Evolutionary conservation across 2,329 filamentous ascomycete species (phyloP).

Genomic region (Diplodia corticola): DNA sequence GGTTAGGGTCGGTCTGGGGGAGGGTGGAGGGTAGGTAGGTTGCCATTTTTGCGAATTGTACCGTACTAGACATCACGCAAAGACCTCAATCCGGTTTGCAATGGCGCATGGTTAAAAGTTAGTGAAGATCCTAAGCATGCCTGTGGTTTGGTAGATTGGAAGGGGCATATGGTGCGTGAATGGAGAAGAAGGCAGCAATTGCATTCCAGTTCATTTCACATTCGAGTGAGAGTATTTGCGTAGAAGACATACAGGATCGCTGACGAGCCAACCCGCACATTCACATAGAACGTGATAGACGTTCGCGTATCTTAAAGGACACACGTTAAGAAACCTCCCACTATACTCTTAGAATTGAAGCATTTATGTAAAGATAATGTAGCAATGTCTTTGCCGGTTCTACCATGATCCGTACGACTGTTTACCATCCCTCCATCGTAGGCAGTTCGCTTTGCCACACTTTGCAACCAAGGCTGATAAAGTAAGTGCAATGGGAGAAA

Average conservation of each 20-base stretch:
- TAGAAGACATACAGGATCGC: background rate
- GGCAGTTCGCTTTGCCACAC: too few relatives aligned
- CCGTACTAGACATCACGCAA: background rate
- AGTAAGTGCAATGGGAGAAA: too few relatives aligned
- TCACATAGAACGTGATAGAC: background rate
- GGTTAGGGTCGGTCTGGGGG: conserved; percentile 31
- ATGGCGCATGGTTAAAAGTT: background rate
- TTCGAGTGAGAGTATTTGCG: background rate
- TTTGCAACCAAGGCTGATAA: too few relatives aligned
- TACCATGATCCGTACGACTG: too few relatives aligned
- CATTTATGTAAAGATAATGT: background rate
- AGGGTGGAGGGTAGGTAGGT: too few relatives aligned
- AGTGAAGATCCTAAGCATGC: background rate
- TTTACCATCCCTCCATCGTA: too few relatives aligned
- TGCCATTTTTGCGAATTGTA: too few relatives aligned
- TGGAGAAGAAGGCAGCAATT: background rate
- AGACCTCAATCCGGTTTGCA: background rate
- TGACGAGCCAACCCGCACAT: background rate
- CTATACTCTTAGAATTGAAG: background rate
- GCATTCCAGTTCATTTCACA: background rate
- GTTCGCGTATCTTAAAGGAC: background rate
- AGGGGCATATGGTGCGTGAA: background rate
- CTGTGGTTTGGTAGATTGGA: background rate
- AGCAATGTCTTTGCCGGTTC: too few relatives aligned
- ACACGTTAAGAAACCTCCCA: background rate